phyloP scores from a whole-genome alignment of 1,284 basidiomycete species.

The Naganishia sp. region DNA sequence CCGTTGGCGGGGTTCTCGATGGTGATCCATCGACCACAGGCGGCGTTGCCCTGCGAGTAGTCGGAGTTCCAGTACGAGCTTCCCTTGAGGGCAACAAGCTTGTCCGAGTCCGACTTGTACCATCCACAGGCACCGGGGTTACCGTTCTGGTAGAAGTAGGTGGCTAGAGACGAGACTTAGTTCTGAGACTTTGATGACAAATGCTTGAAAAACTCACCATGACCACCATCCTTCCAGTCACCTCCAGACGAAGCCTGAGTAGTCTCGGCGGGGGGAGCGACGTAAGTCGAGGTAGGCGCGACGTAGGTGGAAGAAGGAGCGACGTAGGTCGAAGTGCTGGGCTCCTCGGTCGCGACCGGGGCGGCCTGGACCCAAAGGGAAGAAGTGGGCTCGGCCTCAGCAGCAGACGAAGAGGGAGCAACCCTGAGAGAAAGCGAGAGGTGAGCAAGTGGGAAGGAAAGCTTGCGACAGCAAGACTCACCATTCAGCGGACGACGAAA shows the following conservation, averaged over 20 bases:
- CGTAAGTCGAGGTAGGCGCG: conserved; percentile 36
- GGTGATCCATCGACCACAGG: conserved; percentile 66
- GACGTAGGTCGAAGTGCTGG: conserved; percentile 9
- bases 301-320: conserved; percentile 31
- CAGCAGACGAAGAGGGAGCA: conserved; percentile 34
- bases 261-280: conserved; percentile 35
- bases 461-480: background rate
- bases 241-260: conserved; percentile 33
- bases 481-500: conserved; percentile 31
- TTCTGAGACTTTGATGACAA: background rate
- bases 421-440: conserved; percentile 13
- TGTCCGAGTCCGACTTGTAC: conserved; percentile 65
- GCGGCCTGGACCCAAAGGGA: conserved; percentile 7
- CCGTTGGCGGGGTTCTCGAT: conserved; percentile 65
- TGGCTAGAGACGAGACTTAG: conserved; percentile 56
- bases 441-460: background rate
- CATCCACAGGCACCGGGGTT: conserved; percentile 69
- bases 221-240: conserved; percentile 26
- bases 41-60: conserved; percentile 38
- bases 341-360: conserved; percentile 22
- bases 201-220: conserved; percentile 32
- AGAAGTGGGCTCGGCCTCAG: conserved; percentile 18
- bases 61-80: conserved; percentile 35
- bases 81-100: conserved; percentile 63
- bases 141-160: conserved; percentile 71